Conservation (phyloP, 2,329 filamentous ascomycete species). For the Fusarium pininemorale region DNA sequence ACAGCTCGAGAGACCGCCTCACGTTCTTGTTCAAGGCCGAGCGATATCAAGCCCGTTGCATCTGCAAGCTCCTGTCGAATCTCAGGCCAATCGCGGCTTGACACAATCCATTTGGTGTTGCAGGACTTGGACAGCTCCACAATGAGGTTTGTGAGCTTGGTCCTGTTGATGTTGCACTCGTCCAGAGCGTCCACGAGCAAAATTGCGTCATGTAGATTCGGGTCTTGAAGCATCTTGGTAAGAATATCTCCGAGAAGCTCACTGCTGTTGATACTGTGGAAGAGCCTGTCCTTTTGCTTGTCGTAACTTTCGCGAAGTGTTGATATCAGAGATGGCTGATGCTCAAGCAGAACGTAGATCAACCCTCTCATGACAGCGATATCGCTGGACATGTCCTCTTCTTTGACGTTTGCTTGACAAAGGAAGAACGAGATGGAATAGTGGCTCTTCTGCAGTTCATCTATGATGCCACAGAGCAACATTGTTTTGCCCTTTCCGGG, state of each 20-base stretch:
- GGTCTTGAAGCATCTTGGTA: fast-evolving
- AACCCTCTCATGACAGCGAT: fast-evolving
- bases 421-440: not conserved
- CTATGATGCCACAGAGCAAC: fast-evolving
- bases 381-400: fast-evolving
- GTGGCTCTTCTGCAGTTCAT: no score
- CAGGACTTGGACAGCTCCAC: fast-evolving
- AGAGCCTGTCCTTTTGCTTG: fast-evolving
- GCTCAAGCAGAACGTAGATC: not conserved
- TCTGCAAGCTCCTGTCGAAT: fast-evolving
- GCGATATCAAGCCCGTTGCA: fast-evolving
- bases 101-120: not conserved
- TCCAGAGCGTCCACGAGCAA: fast-evolving
- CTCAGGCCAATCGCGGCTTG: not conserved
- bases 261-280: not conserved
- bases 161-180: fast-evolving
- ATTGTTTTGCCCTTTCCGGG: not conserved
- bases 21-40: fast-evolving
- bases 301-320: fast-evolving
- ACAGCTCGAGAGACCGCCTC: fast-evolving
- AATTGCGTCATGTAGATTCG: fast-evolving
- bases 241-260: fast-evolving
- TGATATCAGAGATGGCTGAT: not conserved
- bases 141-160: fast-evolving
- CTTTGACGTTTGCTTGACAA: not conserved